Percentiles rank a stretch among this genome's conserved stretches.
phyloP scores from a whole-genome alignment of 148 eudicot species.

The Vaccinium myrtillus region DNA sequence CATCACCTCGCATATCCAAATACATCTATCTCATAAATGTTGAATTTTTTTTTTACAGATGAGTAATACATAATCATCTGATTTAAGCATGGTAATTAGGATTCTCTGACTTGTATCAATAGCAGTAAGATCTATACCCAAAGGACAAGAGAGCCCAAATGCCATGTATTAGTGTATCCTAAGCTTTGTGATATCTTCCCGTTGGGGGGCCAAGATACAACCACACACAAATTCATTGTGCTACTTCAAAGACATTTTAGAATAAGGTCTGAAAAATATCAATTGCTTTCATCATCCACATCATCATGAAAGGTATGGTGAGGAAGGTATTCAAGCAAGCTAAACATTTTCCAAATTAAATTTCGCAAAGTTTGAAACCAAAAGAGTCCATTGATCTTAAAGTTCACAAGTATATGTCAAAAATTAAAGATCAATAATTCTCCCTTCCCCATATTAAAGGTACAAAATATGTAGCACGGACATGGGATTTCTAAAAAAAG shows the following conservation, averaged over 20 bases:
- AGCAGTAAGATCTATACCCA: not conserved
- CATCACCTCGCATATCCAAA: not conserved
- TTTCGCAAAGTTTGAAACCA: not conserved
- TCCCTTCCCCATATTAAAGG: not conserved
- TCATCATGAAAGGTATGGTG: not conserved
- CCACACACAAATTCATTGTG: not conserved
- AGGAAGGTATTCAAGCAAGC: not conserved
- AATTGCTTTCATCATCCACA: not conserved
- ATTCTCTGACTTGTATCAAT: not conserved
- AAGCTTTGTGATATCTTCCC: too few species aligned
- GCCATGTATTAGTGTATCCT: not conserved
- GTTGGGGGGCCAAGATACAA: not conserved
- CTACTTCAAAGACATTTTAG: not conserved
- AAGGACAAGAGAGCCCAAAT: not conserved
- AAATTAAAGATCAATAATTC: not conserved
- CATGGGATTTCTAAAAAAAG: too few species aligned
- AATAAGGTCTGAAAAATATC: not conserved
- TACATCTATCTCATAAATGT: not conserved
- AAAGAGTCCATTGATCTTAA: not conserved
- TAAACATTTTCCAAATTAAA: not conserved
- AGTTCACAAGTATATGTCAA: not conserved
- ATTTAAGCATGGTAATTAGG: not conserved
- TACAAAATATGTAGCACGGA: not conserved
- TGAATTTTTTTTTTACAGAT: not conserved
- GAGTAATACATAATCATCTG: not conserved